A percentile compares a stretch with the other conserved stretches of the same genome.
Conservation (phyloP, 768 basidiomycete genomes). For the Tricholoma matsutake region DNA sequence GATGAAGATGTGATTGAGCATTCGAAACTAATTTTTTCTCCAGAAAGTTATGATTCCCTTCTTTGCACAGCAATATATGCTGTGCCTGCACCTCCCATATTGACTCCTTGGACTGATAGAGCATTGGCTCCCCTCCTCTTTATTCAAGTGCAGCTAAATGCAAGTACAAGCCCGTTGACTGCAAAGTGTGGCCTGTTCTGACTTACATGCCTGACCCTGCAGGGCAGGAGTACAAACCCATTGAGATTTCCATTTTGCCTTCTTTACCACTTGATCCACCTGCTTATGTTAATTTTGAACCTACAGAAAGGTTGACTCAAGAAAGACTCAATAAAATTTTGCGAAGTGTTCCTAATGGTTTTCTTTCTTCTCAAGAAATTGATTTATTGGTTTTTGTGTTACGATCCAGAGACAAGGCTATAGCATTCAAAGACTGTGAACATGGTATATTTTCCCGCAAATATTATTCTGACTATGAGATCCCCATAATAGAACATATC, state of each 20-base stretch:
- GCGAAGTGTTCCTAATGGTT: slow-evolving; percentile 1
- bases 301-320: slow-evolving; percentile 6
- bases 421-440: slow-evolving; percentile 22
- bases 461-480: slow-evolving; percentile 31
- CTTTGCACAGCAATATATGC: slow-evolving; percentile 3
- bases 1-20: slow-evolving; percentile 3
- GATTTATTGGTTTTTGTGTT: slow-evolving; percentile 19
- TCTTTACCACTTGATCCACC: slow-evolving; percentile 8
- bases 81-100: not conserved
- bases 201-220: slow-evolving; percentile 22
- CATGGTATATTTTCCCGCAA: slow-evolving; percentile 28
- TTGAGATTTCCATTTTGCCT: slow-evolving; percentile 8
- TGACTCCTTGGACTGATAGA: slow-evolving; percentile 9
- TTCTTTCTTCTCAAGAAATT: slow-evolving; percentile 8
- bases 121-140: slow-evolving; percentile 4
- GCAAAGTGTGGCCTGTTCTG: slow-evolving; percentile 24
- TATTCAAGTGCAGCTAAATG: not conserved
- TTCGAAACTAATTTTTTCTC: slow-evolving; percentile 8
- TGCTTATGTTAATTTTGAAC: slow-evolving; percentile 3
- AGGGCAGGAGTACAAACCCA: not conserved
- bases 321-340: slow-evolving; percentile 15
- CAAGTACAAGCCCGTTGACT: slow-evolving; percentile 23
- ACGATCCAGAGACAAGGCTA: slow-evolving; percentile 5
- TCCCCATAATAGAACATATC: slow-evolving; percentile 29
- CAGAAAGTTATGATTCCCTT: slow-evolving; percentile 11